A percentile compares a stretch with the other conserved stretches of the same genome.
Evolutionary conservation across 768 basidiomycete genomes (phyloP).

Genomic region (Collybia nuda): DNA sequence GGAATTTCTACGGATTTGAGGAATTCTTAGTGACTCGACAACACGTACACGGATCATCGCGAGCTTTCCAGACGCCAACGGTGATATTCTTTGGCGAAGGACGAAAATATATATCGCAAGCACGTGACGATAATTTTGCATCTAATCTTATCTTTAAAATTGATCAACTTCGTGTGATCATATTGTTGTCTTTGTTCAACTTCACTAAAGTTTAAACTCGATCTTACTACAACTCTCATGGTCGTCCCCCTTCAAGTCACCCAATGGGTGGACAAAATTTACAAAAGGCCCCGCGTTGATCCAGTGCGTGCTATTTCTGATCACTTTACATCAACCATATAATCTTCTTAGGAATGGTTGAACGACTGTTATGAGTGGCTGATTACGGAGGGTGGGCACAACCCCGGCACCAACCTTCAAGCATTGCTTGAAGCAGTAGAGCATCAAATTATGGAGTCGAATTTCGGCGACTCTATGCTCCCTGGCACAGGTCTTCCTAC

Average conservation of each 20-base stretch:
- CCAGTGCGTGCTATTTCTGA: constrained; percentile 37
- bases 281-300: constrained; percentile 65
- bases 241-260: constrained; percentile 33
- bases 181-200: not conserved
- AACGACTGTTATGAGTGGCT: constrained; percentile 72
- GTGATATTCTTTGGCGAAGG: not conserved
- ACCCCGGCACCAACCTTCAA: constrained; percentile 46
- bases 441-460: constrained; percentile 69
- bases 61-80: not conserved
- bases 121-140: constrained; percentile 17
- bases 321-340: not conserved
- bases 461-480: constrained; percentile 70
- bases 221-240: constrained; percentile 15
- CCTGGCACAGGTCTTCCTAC: constrained; percentile 66
- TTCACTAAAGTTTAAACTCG: not conserved
- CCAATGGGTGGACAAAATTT: constrained; percentile 54
- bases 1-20: constrained; percentile 18
- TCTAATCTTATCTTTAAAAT: constrained; percentile 25
- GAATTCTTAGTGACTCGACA: constrained; percentile 7
- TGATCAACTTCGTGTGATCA: constrained; percentile 12
- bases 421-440: constrained; percentile 57
- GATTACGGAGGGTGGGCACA: constrained; percentile 41
- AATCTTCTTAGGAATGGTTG: constrained; percentile 64
- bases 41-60: constrained; percentile 16
- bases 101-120: not conserved